Evolutionary conservation across 192 early-diverging fungal genomes (phyloP), one percentile per base, ranked within the genome.

Genomic region (Podila horticola): DNA sequence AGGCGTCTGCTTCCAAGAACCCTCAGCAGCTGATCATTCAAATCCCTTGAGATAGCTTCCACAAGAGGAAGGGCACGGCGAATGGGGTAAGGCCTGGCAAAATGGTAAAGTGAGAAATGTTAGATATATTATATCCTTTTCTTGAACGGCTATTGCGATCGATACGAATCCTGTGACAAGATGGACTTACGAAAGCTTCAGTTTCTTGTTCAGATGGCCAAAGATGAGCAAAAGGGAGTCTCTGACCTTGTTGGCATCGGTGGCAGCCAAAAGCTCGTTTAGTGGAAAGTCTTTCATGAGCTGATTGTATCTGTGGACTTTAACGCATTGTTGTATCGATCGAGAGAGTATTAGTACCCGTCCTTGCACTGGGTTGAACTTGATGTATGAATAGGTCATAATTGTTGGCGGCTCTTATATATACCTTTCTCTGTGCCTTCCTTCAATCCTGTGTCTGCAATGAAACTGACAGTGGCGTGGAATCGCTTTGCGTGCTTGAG

Each of bases 231-330:
- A 69, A 15, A 99, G 62, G 0, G 96, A 91, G 6, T 93, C 88
- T 62, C 89, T 86, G 62, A 97, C 89, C 68, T 95, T 94, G 12
- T 88, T 89, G 3, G 98, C 88, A 74, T 99, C 98, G 15, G 97
- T 97, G 0, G 97, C 95, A 8, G 98, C 91, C 59, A 99, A 87
- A 38, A 99, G 88, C 81, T 99, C 98, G 82, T 97, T 96, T 51
- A 99, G 84, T 20, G 98, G 98, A 65, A 99, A 99, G 62, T 99
- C 98, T 84, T 94, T 95, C 97, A 99, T 99, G 41, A 99, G 88
- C 74, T 93, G 93, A 79, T 99, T 99, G 90, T 97, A 99, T 70
- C 94, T 96, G 73, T 88, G 87, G 8, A 98, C 97, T 72, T 66
- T 41, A 28, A 45, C 28, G 33, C 50, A 69, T 36, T 30, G 51